phyloP scores from a whole-genome alignment of 805 yeast genomes.

The Kuraishia ogatae region DNA sequence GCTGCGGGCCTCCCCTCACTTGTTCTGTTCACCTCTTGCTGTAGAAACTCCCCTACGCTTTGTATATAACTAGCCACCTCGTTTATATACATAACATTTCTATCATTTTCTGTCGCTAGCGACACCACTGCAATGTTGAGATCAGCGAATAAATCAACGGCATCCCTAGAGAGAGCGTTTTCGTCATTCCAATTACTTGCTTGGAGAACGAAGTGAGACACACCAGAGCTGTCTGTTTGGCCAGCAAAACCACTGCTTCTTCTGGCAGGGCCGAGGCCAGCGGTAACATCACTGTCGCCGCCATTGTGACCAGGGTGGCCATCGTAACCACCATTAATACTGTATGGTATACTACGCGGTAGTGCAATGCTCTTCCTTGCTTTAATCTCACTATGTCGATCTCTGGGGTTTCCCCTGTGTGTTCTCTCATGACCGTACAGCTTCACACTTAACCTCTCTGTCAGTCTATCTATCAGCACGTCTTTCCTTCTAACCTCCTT shows the following conservation, averaged over 20 bases:
- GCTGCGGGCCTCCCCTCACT: too few species aligned
- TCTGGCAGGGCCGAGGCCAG: background rate
- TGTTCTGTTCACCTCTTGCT: background rate
- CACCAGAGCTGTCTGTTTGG: background rate
- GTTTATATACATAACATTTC: background rate
- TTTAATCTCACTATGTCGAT: background rate
- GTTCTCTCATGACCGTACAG: too few species aligned
- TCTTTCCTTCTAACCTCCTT: slow-evolving; percentile 1
- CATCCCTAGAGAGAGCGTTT: too few species aligned
- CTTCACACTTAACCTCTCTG: background rate
- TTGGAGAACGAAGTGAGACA: background rate
- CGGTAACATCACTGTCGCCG: background rate
- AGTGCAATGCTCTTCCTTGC: background rate
- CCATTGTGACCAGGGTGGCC: background rate
- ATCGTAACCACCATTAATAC: background rate
- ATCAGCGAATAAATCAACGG: background rate
- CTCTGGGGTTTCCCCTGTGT: background rate
- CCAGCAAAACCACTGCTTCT: background rate
- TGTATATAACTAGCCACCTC: background rate
- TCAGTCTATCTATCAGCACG: background rate
- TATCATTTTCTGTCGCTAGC: background rate
- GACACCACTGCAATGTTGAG: background rate
- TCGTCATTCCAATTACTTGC: background rate
- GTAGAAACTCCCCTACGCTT: background rate
- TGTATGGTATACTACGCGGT: background rate